phyloP scores from a whole-genome alignment of 2,329 filamentous ascomycete genomes.

The Fusarium nurragi region DNA sequence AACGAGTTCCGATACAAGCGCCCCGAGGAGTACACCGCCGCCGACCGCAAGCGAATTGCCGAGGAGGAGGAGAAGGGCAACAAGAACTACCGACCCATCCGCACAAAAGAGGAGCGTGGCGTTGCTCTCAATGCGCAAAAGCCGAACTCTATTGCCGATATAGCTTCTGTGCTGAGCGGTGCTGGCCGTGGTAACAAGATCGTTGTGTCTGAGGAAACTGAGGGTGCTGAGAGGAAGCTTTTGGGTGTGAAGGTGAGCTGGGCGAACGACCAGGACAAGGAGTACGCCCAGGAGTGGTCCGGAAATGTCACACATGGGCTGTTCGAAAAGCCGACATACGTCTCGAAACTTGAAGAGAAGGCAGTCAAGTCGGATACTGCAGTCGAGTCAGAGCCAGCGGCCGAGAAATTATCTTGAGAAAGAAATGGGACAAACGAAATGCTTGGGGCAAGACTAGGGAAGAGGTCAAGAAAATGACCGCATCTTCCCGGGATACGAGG shows the following conservation, averaged over 20 bases:
- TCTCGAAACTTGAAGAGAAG: conserved; percentile 26
- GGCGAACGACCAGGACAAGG: conserved; percentile 58
- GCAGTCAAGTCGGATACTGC: neutral
- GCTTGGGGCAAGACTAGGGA: neutral
- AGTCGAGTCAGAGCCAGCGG: conserved; percentile 4
- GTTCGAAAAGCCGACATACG: conserved; percentile 46
- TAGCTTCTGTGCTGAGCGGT: conserved; percentile 66
- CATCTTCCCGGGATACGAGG: neutral
- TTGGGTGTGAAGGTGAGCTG: conserved; percentile 61
- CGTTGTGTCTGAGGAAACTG: conserved; percentile 39
- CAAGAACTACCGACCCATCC: conserved; percentile 47
- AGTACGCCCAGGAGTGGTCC: conserved; percentile 61
- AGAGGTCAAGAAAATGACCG: neutral
- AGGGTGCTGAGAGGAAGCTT: conserved; percentile 42
- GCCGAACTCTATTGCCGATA: conserved; percentile 69
- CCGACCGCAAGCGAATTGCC: conserved; percentile 49
- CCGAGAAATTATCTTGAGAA: conserved; percentile 1
- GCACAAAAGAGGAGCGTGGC: conserved; percentile 58
- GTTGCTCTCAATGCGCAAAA: conserved; percentile 67
- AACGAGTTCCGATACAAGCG: conserved; percentile 56
- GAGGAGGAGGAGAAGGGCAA: conserved; percentile 45
- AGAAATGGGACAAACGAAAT: neutral
- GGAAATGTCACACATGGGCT: conserved; percentile 62
- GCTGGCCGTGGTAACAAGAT: conserved; percentile 62
- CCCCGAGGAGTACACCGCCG: conserved; percentile 47